Evolutionary conservation across 192 early-diverging fungal species (phyloP), one percentile per base, ranked within the genome.

Genomic region (Backusella parvicylindrica): DNA sequence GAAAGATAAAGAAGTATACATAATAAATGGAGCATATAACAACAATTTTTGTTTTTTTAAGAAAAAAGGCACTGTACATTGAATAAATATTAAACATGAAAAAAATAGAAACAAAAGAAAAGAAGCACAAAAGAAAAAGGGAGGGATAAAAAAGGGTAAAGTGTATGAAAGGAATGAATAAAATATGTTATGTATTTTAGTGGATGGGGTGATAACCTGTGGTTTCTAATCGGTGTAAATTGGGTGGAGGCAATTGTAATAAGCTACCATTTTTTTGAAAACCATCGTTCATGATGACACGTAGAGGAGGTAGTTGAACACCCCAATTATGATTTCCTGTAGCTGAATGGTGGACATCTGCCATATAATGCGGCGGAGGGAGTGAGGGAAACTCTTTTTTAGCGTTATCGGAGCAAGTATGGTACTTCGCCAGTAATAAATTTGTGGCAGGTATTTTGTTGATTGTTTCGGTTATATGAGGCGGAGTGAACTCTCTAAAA

Each of bases 301-400:
- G 71, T 35, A 77, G 43, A 18, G 76, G 76, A 40, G 76, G 76
- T 6, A 77, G 16, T 12, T 41, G 56, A 1, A 72, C 30, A 35
- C 70, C 70, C 76, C 76, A 72, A 11, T 23, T 8, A 5, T 70
- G n/a, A 23, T 71, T 38, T 30, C 30, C 36, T 36, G 65, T 64
- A 30, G 75, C n/a, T 26, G 41, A 21, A 18, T 64, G 49, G 15
- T 56, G 49, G 15, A 64, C 47, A 65, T 64, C 53, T 30, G 64
- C 11, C 8, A 66, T 33, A 1, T 11, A 33, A 50, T 23, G 16
- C 11, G 56, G 28, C 64, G 75, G 49, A 32, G 49, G 49, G 35
- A 37, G 37, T 32, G 49, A n/a, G 3, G 23, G 21, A 1, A 18
- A 2, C 16, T 64, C 36, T 15, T 66, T 16, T 21, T 33, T 28